Evolutionary conservation across 345 rosid genomes (phyloP).

Genomic region (Eutrema yunnanense): DNA sequence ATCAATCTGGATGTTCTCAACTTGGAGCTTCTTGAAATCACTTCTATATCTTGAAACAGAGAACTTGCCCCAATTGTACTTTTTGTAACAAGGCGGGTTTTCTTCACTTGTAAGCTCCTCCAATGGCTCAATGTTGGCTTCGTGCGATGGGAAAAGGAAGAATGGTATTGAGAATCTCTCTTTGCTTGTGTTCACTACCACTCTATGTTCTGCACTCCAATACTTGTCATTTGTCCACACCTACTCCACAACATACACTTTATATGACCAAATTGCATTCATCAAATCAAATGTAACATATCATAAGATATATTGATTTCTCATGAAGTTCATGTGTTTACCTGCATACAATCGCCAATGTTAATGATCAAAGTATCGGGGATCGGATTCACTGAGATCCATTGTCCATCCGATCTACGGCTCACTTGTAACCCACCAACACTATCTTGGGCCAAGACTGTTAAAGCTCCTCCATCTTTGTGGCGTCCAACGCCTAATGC

Average conservation of each 20-base stretch:
- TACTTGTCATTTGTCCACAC: constrained; percentile 70
- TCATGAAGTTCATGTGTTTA: constrained; percentile 8
- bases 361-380: constrained; percentile 64
- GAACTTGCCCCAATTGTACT: constrained; percentile 66
- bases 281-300: background rate
- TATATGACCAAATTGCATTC: background rate
- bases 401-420: constrained; percentile 64
- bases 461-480: constrained; percentile 73
- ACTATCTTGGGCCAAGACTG: constrained; percentile 67
- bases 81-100: constrained; percentile 46
- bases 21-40: constrained; percentile 51
- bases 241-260: constrained; percentile 23
- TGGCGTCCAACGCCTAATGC: constrained; percentile 89
- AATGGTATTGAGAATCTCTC: constrained; percentile 61
- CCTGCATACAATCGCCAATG: constrained; percentile 63
- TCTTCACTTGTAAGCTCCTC: constrained; percentile 42
- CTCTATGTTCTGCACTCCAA: constrained; percentile 74
- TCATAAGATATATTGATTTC: background rate
- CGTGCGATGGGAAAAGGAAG: constrained; percentile 52
- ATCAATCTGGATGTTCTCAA: constrained; percentile 54
- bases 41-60: constrained; percentile 47
- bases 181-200: constrained; percentile 47
- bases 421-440: constrained; percentile 79
- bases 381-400: constrained; percentile 57
- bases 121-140: constrained; percentile 47